phyloP scores from a whole-genome alignment of 441 rosid genomes.

The Erodium chrysanthum region DNA sequence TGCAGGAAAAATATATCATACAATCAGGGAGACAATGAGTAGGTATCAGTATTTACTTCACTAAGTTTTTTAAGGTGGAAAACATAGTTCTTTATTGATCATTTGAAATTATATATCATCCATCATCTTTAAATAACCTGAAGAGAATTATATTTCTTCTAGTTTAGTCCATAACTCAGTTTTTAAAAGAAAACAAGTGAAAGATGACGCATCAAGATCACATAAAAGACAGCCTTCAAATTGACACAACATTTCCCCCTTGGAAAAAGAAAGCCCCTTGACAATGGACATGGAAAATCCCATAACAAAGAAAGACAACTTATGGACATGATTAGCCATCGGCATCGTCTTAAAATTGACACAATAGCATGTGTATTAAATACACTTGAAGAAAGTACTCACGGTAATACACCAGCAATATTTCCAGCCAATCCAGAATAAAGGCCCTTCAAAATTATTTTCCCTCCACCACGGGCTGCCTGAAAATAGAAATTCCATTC shows the following conservation, averaged over 20 bases:
- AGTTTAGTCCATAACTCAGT: background rate
- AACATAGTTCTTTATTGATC: background rate
- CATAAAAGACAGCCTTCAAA: too few relatives aligned
- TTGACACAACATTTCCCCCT: background rate
- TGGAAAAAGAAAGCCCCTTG: background rate
- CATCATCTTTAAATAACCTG: background rate
- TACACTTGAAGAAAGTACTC: conserved; percentile 25
- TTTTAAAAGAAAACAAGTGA: background rate
- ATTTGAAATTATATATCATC: background rate
- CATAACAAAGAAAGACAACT: background rate
- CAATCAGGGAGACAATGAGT: background rate
- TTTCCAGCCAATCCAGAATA: conserved; percentile 74
- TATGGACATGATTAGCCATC: background rate
- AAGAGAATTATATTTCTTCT: background rate
- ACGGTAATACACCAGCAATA: conserved; percentile 68
- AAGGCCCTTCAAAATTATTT: conserved; percentile 55
- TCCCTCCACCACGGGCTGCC: conserved; percentile 63
- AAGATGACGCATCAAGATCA: background rate
- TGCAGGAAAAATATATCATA: conserved; percentile 10
- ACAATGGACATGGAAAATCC: background rate
- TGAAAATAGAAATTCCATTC: conserved; percentile 18
- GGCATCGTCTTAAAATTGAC: background rate
- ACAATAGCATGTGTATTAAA: conserved; percentile 4
- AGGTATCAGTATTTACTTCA: background rate
- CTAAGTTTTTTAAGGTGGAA: background rate